Conservation (phyloP, 2,329 filamentous ascomycete species). For the Hypoxylon sp. region DNA sequence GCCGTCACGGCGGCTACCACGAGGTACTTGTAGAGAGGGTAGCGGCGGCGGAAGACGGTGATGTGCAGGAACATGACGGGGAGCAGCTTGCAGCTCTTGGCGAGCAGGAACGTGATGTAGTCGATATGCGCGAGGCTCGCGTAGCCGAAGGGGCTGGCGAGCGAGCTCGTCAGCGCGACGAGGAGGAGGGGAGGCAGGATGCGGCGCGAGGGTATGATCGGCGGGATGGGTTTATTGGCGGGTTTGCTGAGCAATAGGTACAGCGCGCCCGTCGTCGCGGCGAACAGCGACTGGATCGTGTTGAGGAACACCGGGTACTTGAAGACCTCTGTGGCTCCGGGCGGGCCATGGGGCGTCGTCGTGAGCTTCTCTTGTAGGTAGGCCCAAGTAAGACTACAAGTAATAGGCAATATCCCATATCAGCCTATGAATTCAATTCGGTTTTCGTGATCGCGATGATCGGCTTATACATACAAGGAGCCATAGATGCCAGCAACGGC, state of each 20-base stretch:
- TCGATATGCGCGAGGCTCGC: conserved; percentile 93
- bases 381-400: conserved; percentile 87
- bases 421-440: background rate
- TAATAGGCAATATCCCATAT: background rate
- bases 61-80: conserved; percentile 98
- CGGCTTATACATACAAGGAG: conserved; percentile 79
- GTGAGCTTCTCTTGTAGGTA: conserved; percentile 98
- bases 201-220: conserved; percentile 81
- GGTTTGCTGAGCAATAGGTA: conserved; percentile 81
- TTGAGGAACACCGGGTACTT: conserved; percentile 96
- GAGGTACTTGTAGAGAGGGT: conserved; percentile 96
- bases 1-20: conserved; percentile 92
- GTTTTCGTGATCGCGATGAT: background rate
- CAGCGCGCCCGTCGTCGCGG: conserved; percentile 82
- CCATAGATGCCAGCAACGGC: conserved; percentile 97
- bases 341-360: conserved; percentile 85
- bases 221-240: conserved; percentile 63
- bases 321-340: conserved; percentile 80
- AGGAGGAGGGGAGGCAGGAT: conserved; percentile 86
- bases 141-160: conserved; percentile 96
- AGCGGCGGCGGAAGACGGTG: conserved; percentile 88
- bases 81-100: conserved; percentile 98
- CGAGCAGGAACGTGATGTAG: conserved; percentile 97
- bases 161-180: conserved; percentile 87
- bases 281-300: conserved; percentile 93